Evolutionary conservation across 2,329 filamentous ascomycete species (phyloP).

Genomic region (Thielaviopsis cerberus): DNA sequence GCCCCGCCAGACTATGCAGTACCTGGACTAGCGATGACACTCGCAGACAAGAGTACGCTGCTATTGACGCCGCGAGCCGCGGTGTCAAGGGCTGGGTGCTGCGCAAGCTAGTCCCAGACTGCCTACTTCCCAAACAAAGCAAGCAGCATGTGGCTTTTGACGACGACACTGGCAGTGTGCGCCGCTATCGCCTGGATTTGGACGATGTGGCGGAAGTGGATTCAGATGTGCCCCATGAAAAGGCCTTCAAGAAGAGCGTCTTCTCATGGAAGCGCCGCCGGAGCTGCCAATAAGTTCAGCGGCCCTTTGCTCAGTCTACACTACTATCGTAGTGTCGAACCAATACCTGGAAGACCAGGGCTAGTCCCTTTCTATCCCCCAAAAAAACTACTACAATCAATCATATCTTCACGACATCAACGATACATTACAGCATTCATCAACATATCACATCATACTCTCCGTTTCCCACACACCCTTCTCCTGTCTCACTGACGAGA

Average conservation of each 20-base stretch:
- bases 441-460: neutral
- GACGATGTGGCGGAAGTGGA: constrained; percentile 23
- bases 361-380: neutral
- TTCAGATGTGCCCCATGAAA: neutral
- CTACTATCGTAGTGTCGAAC: neutral
- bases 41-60: constrained; percentile 44
- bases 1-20: constrained; percentile 42
- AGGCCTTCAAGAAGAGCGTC: constrained; percentile 4
- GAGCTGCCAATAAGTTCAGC: neutral
- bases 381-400: neutral
- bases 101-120: constrained; percentile 39
- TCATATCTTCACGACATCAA: neutral
- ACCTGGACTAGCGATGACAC: constrained; percentile 49
- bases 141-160: constrained; percentile 36
- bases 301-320: neutral
- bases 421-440: neutral
- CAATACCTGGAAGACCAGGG: neutral
- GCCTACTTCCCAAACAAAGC: constrained; percentile 33
- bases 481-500: neutral
- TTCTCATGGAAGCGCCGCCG: constrained; percentile 7
- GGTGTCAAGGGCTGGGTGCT: constrained; percentile 43
- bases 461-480: neutral
- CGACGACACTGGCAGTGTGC: constrained; percentile 43
- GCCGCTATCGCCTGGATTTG: constrained; percentile 41
- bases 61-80: constrained; percentile 42